Conservation (phyloP, 2,329 filamentous ascomycete species). For the Knufia petricola region DNA sequence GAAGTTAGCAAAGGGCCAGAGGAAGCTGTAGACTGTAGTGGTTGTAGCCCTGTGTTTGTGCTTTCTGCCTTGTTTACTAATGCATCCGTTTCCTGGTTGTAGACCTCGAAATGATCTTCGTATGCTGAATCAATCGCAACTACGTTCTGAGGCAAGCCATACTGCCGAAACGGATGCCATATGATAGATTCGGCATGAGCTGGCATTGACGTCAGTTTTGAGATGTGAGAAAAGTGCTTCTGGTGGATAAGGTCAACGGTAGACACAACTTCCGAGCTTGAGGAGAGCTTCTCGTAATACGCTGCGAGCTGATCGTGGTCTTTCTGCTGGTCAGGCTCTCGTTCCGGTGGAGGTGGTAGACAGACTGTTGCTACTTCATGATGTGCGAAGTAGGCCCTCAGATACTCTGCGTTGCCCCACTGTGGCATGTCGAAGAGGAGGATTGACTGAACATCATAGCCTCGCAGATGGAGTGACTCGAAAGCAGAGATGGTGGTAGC, state of each 20-base stretch:
- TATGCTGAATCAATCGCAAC: conserved; percentile 70
- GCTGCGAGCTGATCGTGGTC: conserved; percentile 50
- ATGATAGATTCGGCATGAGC: conserved; percentile 53
- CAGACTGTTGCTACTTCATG: conserved; percentile 49
- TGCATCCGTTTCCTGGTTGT: conserved; percentile 25
- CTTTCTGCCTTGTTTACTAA: conserved; percentile 10
- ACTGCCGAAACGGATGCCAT: conserved; percentile 85
- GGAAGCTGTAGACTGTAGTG: conserved; percentile 15
- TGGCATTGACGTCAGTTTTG: conserved; percentile 52
- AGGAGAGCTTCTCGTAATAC: conserved; percentile 51
- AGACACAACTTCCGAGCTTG: conserved; percentile 31
- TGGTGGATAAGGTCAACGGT: conserved; percentile 44
- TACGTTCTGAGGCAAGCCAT: conserved; percentile 56
- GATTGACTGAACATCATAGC: conserved; percentile 64
- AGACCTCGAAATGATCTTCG: conserved; percentile 67
- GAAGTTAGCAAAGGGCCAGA: conserved; percentile 43
- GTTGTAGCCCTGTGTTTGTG: conserved; percentile 10
- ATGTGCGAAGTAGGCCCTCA: conserved; percentile 56
- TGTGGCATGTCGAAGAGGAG: conserved; percentile 57
- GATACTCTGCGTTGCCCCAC: conserved; percentile 60
- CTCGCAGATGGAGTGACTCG: conserved; percentile 66
- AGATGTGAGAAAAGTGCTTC: conserved; percentile 48
- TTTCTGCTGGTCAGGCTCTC: conserved; percentile 30
- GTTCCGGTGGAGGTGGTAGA: conserved; percentile 50
- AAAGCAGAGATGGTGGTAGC: conserved; percentile 70